Percentiles rank a stretch among this genome's conserved stretches.
phyloP scores from a whole-genome alignment of 2,329 filamentous ascomycete genomes.

The Colletotrichum sp. region DNA sequence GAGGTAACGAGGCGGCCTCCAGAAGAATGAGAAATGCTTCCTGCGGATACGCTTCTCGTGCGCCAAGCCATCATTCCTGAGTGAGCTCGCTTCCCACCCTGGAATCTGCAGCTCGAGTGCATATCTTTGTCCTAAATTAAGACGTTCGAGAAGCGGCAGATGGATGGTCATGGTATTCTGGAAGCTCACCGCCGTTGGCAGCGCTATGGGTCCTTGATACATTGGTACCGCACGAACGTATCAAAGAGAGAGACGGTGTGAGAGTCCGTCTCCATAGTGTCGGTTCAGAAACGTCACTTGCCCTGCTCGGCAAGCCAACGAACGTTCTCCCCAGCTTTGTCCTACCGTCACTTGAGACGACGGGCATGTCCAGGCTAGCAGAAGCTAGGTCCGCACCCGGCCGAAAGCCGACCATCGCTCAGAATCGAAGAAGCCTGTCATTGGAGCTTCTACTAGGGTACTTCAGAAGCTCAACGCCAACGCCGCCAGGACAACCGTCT shows the following conservation, averaged over 20 bases:
- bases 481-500: not conserved
- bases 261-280: not conserved
- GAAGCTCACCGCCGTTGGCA: constrained; percentile 14
- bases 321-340: not conserved
- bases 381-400: not conserved
- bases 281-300: not conserved
- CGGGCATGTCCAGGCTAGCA: not conserved
- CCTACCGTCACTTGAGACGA: constrained; percentile 4
- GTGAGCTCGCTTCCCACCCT: not conserved
- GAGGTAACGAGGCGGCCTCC: not conserved
- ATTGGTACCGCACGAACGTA: not conserved
- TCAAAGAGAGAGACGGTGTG: not conserved
- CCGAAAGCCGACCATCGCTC: not conserved
- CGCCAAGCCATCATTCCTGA: not conserved
- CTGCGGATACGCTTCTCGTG: not conserved
- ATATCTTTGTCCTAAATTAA: constrained; percentile 3
- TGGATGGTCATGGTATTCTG: not conserved
- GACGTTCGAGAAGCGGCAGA: constrained; percentile 18
- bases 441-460: not conserved
- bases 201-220: not conserved
- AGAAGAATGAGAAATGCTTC: not conserved
- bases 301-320: not conserved
- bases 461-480: not conserved
- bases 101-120: not conserved
- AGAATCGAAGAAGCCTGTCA: not conserved